Evolutionary conservation across 1,284 basidiomycete genomes (phyloP), one percentile per base, ranked within the genome.

Genomic region (Cutaneotrichosporon dermatis): DNA sequence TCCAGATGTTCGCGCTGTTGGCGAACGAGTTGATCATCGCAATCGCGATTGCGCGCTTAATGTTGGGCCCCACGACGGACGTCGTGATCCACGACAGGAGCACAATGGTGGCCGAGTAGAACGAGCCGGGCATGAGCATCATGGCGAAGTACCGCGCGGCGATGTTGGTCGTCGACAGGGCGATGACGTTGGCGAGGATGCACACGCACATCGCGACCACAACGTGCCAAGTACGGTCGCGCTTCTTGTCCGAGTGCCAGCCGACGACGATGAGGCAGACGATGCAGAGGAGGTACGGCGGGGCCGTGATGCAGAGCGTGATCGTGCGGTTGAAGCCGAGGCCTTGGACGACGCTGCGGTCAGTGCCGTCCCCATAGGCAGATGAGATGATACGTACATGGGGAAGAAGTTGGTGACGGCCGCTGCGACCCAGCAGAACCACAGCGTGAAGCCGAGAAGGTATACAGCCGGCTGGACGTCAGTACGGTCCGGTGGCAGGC

Each of bases 131-230:
- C 62, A 67, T 62, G 33, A 70, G 64, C 52, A 67, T 66, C 68
- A 74, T 73, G 41, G 72, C 69, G 37, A 76, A 57, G 61, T 77
- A 79, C 41, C 76, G 70, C 9, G 74, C 69, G 4, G 70, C 78
- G 6, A 65, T 66, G 25, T 66, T 69, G 41, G 72, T 69, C 0
- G 78, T 78, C 0, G 73, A 61, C 57, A 87, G 82, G 2, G 88
- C 86, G 54, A 92, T 84, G 51, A 86, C 68, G 72, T 90, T 90
- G 6, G 88, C 89, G n/a, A 87, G 53, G 49, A 88, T 83, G 10
- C 86, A 86, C 16, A 86, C 13, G 25, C 37, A 4, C 34, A 66
- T 55, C 4, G 64, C 57, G 2, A 13, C 15, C 35, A 59, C 44
- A 13, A 63, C 44, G 61, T 66, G 62, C 34, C 56, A 54, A 6